Evolutionary conservation across 805 yeast species (phyloP).

Genomic region (Ogataea methylovora): DNA sequence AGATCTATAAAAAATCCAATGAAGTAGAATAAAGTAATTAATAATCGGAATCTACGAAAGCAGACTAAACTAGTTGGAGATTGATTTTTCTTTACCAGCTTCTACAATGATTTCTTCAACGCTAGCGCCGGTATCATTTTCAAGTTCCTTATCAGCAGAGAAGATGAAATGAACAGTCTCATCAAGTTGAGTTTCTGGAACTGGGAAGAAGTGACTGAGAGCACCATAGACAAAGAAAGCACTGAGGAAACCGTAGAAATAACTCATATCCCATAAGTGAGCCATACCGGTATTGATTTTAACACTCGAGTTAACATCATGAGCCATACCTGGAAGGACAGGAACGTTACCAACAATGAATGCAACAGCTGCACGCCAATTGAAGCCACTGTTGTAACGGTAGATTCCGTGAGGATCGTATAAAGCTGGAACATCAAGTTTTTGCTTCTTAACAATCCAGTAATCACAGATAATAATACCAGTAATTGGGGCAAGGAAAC

Average conservation of each 20-base stretch:
- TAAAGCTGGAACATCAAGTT: conserved; percentile 29
- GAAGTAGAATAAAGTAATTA: too few relatives aligned
- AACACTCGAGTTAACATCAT: conserved; percentile 20
- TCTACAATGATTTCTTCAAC: conserved; percentile 4
- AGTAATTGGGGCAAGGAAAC: conserved; percentile 31
- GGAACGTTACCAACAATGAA: conserved; percentile 33
- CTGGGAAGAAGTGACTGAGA: conserved; percentile 12
- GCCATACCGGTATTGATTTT: conserved; percentile 14
- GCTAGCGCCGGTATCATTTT: conserved; percentile 1
- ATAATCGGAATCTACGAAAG: too few relatives aligned
- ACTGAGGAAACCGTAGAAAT: conserved; percentile 22
- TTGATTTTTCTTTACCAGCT: conserved; percentile 1
- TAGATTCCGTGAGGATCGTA: conserved; percentile 24
- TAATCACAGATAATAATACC: conserved; percentile 32
- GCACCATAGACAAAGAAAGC: conserved; percentile 20
- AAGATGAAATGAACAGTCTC: conserved; percentile 4
- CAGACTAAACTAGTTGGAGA: too few relatives aligned
- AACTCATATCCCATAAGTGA: conserved; percentile 23
- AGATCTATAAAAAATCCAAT: too few relatives aligned
- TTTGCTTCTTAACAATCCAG: conserved; percentile 29
- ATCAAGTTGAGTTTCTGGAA: conserved; percentile 4
- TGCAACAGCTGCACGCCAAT: conserved; percentile 33
- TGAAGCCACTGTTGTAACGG: conserved; percentile 35
- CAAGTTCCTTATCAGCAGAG: too few relatives aligned
- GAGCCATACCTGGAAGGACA: conserved; percentile 31